A percentile compares a stretch with the other conserved stretches of the same genome.
These are phyloP conservation scores for Gardenia jasminoides DNA, from an alignment of 257 asterid species.

Conservation along the genomic window DNA sequence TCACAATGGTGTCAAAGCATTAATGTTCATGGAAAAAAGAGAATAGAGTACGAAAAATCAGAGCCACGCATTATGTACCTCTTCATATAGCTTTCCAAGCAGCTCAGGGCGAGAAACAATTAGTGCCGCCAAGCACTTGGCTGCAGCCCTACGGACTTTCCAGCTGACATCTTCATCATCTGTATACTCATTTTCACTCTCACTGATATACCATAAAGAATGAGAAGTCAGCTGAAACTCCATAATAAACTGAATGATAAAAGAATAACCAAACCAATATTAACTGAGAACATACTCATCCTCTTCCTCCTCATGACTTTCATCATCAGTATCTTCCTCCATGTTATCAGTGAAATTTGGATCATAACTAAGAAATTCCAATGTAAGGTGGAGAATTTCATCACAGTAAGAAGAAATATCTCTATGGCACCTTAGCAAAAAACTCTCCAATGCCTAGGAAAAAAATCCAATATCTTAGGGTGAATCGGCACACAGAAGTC, in stretches of 20 bases:
- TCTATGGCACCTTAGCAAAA: conserved; percentile 89
- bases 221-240: conserved; percentile 28
- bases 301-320: conserved; percentile 85
- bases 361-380: conserved; percentile 92
- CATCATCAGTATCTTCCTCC: conserved; percentile 97
- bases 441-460: conserved; percentile 88
- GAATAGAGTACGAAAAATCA: not conserved
- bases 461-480: conserved; percentile 6
- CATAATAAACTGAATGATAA: conserved; percentile 4
- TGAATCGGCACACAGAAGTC: conserved; percentile 1
- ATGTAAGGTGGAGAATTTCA: conserved; percentile 72
- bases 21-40: not conserved
- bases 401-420: conserved; percentile 84
- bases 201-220: conserved; percentile 50
- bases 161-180: conserved; percentile 99
- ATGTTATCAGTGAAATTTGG: conserved; percentile 97
- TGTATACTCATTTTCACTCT: conserved; percentile 96
- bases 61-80: conserved; percentile 43
- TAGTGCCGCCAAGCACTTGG: conserved; percentile 88
- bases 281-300: conserved; percentile 68
- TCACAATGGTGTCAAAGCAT: not conserved
- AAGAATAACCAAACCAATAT: conserved; percentile 21
- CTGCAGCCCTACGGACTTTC: conserved; percentile 99
- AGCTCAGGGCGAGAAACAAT: conserved; percentile 98
- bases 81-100: conserved; percentile 85